Percentiles rank a stretch among this genome's conserved stretches.
Conservation (phyloP, 1,139 yeast genomes). For the Kodamaea suecica region DNA sequence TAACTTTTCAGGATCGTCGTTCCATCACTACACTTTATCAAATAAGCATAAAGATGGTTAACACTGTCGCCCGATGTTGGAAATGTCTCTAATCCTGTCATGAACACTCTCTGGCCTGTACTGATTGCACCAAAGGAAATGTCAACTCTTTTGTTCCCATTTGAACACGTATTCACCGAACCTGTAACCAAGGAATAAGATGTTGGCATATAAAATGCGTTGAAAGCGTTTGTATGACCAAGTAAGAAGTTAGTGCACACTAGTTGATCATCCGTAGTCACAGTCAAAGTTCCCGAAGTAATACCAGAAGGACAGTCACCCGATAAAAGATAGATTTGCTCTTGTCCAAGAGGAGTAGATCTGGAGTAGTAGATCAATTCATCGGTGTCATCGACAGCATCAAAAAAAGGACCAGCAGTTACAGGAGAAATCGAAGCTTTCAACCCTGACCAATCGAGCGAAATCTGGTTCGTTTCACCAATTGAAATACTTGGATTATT, state of each 20-base stretch:
- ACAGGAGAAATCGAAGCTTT: conserved; percentile 10
- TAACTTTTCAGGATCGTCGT: conserved; percentile 7
- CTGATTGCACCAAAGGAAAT: conserved; percentile 12
- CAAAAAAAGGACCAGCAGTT: conserved; percentile 15
- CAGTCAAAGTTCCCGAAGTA: conserved; percentile 12
- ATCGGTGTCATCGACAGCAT: conserved; percentile 9
- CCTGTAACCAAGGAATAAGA: conserved; percentile 5
- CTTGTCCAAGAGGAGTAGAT: conserved; percentile 17
- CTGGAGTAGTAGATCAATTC: conserved; percentile 18
- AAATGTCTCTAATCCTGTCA: conserved; percentile 17
- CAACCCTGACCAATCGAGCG: conserved; percentile 15
- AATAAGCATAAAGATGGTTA: conserved; percentile 14
- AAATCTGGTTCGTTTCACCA: conserved; percentile 1
- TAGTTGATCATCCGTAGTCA: conserved; percentile 14
- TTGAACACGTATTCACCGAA: conserved; percentile 9
- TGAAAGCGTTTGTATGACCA: conserved; percentile 14
- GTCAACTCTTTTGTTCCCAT: conserved; percentile 7
- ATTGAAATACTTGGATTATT: conserved; percentile 8
- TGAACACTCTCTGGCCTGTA: conserved; percentile 14
- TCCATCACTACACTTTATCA: conserved; percentile 16
- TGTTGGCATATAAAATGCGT: conserved; percentile 19
- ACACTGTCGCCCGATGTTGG: conserved; percentile 8
- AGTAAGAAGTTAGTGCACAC: conserved; percentile 16
- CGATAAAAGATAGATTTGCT: conserved; percentile 16
- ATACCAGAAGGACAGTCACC: conserved; percentile 18